A percentile compares a stretch with the other conserved stretches of the same genome.
These are phyloP conservation scores for Solioccasus polychromus DNA, from an alignment of 768 basidiomycete genomes.

Conservation along the genomic window DNA sequence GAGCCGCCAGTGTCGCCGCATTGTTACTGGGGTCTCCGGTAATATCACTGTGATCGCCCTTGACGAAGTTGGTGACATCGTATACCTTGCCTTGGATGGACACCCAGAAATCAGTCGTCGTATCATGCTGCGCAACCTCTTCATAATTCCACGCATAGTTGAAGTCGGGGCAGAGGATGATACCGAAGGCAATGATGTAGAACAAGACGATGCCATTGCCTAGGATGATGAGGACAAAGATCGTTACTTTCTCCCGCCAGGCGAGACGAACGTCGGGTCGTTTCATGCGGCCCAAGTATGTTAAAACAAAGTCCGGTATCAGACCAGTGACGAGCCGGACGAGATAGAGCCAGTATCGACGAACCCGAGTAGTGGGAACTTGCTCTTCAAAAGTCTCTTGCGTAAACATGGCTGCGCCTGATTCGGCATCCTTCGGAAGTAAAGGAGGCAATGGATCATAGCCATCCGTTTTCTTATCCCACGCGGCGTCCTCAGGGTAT, in stretches of 20 bases:
- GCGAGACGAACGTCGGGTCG: slow-evolving; percentile 65
- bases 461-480: slow-evolving; percentile 41
- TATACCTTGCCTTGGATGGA: slow-evolving; percentile 61
- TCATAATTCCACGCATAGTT: slow-evolving; percentile 54
- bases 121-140: slow-evolving; percentile 52
- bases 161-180: slow-evolving; percentile 58
- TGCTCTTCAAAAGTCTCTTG: slow-evolving; percentile 49
- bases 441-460: slow-evolving; percentile 30
- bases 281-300: slow-evolving; percentile 58
- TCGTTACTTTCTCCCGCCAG: slow-evolving; percentile 69
- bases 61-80: slow-evolving; percentile 56
- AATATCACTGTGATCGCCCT: slow-evolving; percentile 63
- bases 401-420: slow-evolving; percentile 44
- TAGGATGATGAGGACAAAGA: slow-evolving; percentile 55
- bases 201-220: slow-evolving; percentile 56
- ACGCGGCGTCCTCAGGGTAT: slow-evolving; percentile 37
- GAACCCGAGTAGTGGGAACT: slow-evolving; percentile 50
- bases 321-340: slow-evolving; percentile 54
- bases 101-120: slow-evolving; percentile 57
- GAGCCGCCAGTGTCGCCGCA: slow-evolving; percentile 42
- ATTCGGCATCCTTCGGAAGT: slow-evolving; percentile 35
- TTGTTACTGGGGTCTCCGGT: slow-evolving; percentile 48
- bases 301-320: slow-evolving; percentile 52
- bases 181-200: slow-evolving; percentile 64
- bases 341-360: slow-evolving; percentile 57